Evolutionary conservation across 1,284 basidiomycete species (phyloP).

Genomic region (Cutaneotrichosporon mucoides): DNA sequence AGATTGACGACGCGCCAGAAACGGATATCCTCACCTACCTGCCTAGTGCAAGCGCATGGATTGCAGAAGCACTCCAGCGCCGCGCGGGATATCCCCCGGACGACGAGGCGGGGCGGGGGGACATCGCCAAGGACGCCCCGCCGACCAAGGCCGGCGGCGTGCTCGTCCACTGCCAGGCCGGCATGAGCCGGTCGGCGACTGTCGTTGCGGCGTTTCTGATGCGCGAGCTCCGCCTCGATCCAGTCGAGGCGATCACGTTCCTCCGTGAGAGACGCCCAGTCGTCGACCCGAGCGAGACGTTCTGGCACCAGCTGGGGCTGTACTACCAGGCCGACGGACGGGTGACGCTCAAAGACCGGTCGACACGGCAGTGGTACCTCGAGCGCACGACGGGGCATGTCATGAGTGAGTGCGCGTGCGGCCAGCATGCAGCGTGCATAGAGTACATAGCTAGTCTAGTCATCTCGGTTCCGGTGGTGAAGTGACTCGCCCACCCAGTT

Average conservation of each 20-base stretch:
- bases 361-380: constrained; percentile 73
- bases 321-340: constrained; percentile 68
- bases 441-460: too few relatives aligned
- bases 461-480: too few relatives aligned
- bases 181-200: constrained; percentile 74
- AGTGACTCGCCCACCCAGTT: background rate
- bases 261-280: constrained; percentile 64
- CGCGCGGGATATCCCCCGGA: background rate
- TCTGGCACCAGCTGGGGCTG: constrained; percentile 69
- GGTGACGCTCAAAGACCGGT: constrained; percentile 64
- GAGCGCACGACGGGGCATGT: constrained; percentile 67
- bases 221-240: constrained; percentile 62
- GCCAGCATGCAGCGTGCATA: too few relatives aligned
- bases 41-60: constrained; percentile 71
- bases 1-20: constrained; percentile 47
- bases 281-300: constrained; percentile 71
- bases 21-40: constrained; percentile 71
- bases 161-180: constrained; percentile 80
- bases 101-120: background rate
- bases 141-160: constrained; percentile 64
- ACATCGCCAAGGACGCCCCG: constrained; percentile 6
- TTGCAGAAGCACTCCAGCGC: constrained; percentile 61
- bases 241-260: constrained; percentile 62
- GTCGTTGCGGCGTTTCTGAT: constrained; percentile 81
- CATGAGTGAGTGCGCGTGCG: constrained; percentile 56